Evolutionary conservation across 371 early-diverging fungal genomes (phyloP).

Genomic region (Apophysomyces variabilis): DNA sequence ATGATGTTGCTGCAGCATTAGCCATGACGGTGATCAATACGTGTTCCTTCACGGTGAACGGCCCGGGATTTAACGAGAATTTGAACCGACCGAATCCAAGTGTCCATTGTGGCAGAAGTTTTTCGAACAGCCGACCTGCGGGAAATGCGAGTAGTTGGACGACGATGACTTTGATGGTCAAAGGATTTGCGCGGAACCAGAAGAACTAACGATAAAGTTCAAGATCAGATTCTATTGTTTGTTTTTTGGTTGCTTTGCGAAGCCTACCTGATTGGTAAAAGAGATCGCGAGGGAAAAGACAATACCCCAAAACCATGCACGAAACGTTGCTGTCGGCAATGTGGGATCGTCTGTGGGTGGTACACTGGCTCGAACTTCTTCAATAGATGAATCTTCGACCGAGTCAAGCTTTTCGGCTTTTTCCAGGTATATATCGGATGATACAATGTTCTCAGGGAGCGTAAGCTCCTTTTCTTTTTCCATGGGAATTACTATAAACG

Average conservation of each 20-base stretch:
- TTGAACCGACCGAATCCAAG: conserved; percentile 30
- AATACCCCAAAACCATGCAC: conserved; percentile 76
- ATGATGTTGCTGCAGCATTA: conserved; percentile 62
- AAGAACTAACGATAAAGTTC: conserved; percentile 44
- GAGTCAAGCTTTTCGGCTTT: conserved; percentile 19
- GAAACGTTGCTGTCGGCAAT: conserved; percentile 75
- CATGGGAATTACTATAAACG: neutral
- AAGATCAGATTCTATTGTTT: conserved; percentile 1
- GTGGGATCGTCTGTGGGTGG: conserved; percentile 68
- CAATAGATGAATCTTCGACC: conserved; percentile 71
- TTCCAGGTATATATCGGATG: conserved; percentile 4
- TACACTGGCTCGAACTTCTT: conserved; percentile 70
- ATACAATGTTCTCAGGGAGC: neutral
- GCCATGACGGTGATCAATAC: conserved; percentile 67
- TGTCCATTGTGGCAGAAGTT: conserved; percentile 51
- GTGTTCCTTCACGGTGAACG: conserved; percentile 81
- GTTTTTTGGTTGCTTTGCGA: neutral
- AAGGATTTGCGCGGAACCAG: conserved; percentile 75
- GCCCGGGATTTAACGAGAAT: conserved; percentile 71
- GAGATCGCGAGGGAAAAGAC: conserved; percentile 66
- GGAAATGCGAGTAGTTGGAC: conserved; percentile 75
- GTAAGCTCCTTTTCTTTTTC: conserved; percentile 3
- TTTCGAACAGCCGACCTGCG: conserved; percentile 63
- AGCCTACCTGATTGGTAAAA: conserved; percentile 66
- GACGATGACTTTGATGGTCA: conserved; percentile 65